These are phyloP conservation scores for Parathielavia appendiculata DNA, from an alignment of 495 filamentous ascomycete species.

Conservation along the genomic window DNA sequence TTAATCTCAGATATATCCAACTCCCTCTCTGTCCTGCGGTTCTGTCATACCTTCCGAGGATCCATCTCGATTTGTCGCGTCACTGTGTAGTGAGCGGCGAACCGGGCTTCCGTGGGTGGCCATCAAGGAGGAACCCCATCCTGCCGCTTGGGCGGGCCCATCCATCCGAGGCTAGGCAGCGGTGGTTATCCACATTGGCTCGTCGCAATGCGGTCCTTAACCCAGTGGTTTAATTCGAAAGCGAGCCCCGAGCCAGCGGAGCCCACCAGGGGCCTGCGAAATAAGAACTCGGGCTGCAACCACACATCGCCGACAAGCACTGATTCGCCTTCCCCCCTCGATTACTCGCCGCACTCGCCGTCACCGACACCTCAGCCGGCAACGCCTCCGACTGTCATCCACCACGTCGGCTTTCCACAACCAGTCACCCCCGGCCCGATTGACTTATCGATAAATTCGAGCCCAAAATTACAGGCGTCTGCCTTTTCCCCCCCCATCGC, in stretches of 20 bases:
- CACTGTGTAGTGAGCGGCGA: neutral
- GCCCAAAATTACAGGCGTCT: conserved; percentile 23
- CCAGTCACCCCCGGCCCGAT: conserved; percentile 33
- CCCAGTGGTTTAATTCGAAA: conserved; percentile 29
- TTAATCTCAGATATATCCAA: too few relatives aligned
- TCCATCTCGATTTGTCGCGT: neutral
- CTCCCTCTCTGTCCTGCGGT: too few relatives aligned
- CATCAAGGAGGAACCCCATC: neutral
- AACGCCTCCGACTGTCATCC: conserved; percentile 35
- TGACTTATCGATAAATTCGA: conserved; percentile 21
- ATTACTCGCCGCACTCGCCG: conserved; percentile 33
- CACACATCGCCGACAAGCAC: conserved; percentile 28
- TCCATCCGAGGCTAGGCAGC: conserved; percentile 20
- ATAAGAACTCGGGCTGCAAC: conserved; percentile 31
- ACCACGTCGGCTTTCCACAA: conserved; percentile 31
- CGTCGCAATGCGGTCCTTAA: conserved; percentile 30
- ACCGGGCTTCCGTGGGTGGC: neutral
- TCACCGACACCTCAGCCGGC: conserved; percentile 39
- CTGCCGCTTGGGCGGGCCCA: neutral
- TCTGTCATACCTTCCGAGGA: too few relatives aligned
- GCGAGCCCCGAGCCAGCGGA: conserved; percentile 25
- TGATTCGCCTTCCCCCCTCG: conserved; percentile 32
- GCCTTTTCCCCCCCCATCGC: conserved; percentile 22
- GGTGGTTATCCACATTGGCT: conserved; percentile 27
- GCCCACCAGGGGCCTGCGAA: conserved; percentile 24